A percentile compares a stretch with the other conserved stretches of the same genome.
Conservation (phyloP, 169 alveolate species). For the Eimeria maxima region DNA sequence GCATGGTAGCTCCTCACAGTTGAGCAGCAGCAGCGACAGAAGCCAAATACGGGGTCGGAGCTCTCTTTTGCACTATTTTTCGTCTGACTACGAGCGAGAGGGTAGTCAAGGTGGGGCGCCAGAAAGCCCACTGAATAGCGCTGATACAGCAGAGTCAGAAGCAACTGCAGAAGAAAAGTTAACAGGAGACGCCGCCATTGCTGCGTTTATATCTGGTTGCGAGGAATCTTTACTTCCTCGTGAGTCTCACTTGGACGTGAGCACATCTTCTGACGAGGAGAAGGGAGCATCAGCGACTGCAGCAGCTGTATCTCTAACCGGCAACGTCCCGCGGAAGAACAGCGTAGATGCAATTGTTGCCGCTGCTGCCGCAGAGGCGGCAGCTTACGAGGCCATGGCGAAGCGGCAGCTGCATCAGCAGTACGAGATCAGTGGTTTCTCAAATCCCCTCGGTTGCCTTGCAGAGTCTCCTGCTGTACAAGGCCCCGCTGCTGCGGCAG, state of each 20-base stretch:
- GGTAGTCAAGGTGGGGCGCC: conserved; percentile 71
- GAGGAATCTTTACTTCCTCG: not conserved
- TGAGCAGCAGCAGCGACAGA: conserved; percentile 40
- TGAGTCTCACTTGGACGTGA: conserved; percentile 20
- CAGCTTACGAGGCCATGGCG: conserved; percentile 55
- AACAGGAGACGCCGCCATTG: not conserved
- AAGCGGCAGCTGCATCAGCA: conserved; percentile 48
- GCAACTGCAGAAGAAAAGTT: conserved; percentile 16
- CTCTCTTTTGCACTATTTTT: conserved; percentile 22
- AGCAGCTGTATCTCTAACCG: not conserved
- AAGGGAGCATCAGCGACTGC: not conserved
- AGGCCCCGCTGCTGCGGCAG: not conserved
- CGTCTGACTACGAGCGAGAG: conserved; percentile 60
- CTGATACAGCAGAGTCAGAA: not conserved
- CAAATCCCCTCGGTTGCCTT: not conserved
- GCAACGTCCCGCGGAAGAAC: not conserved
- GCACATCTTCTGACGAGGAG: not conserved
- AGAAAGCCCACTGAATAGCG: not conserved
- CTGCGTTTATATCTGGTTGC: not conserved
- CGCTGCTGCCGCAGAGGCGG: conserved; percentile 64
- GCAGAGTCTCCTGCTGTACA: not conserved
- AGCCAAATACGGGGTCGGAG: conserved; percentile 37
- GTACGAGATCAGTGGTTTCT: conserved; percentile 1
- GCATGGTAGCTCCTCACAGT: conserved; percentile 25
- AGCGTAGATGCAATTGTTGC: conserved; percentile 43